Percentiles rank a stretch among this genome's conserved stretches.
Evolutionary conservation across 495 filamentous ascomycete genomes (phyloP).

Genomic region (Cudoniella acicularis): DNA sequence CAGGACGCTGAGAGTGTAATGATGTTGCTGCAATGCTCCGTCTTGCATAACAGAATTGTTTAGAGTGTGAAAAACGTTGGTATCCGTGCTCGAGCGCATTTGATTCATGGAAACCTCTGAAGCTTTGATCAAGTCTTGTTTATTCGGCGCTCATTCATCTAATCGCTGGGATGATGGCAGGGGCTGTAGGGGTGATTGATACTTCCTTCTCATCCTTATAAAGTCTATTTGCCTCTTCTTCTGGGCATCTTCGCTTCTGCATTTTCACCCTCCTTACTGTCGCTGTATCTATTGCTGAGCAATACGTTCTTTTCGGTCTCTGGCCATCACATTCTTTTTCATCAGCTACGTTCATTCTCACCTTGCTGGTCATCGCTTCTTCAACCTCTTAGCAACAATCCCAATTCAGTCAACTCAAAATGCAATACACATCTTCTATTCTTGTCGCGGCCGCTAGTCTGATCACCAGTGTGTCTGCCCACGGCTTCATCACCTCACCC

Average conservation of each 20-base stretch:
- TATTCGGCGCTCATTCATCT: neutral
- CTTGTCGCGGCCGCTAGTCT: neutral
- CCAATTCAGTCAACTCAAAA: neutral
- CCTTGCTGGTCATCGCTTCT: neutral
- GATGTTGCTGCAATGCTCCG: neutral
- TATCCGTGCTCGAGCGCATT: neutral
- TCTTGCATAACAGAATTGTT: neutral
- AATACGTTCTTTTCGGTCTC: neutral
- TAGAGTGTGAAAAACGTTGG: neutral
- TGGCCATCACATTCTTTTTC: neutral
- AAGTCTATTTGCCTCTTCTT: neutral
- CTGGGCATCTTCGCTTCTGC: neutral
- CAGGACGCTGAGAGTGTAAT: neutral
- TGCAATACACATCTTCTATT: neutral
- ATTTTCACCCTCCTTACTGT: neutral
- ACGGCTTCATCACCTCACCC: conserved; percentile 50
- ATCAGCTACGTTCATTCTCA: neutral
- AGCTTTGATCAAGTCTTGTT: neutral
- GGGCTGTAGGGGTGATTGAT: neutral
- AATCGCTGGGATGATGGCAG: neutral
- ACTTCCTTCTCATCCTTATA: neutral
- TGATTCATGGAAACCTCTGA: neutral
- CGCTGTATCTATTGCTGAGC: neutral
- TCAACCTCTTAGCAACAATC: neutral
- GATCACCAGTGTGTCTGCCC: conserved; percentile 44